These are phyloP conservation scores for Schizosaccharomyces pombe DNA, from an alignment of 805 yeast genomes.

Conservation along the genomic window DNA sequence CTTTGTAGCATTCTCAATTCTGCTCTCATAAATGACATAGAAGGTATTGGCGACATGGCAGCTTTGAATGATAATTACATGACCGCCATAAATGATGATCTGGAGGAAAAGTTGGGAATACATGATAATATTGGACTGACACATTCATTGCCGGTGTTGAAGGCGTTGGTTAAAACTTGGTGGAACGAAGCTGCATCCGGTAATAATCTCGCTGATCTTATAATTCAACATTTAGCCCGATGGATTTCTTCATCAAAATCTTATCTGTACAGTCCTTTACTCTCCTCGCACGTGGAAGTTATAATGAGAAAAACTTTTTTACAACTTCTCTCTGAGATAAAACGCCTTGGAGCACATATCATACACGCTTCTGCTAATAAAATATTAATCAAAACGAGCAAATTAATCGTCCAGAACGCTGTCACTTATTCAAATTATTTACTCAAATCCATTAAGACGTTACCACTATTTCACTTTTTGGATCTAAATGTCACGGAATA, in stretches of 20 bases:
- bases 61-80: constrained; percentile 19
- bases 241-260: constrained; percentile 74
- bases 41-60: constrained; percentile 47
- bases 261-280: constrained; percentile 45
- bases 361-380: constrained; percentile 63
- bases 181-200: constrained; percentile 70
- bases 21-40: constrained; percentile 62
- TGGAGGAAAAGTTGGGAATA: constrained; percentile 5
- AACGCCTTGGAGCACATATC: constrained; percentile 51
- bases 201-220: constrained; percentile 50
- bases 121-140: constrained; percentile 14
- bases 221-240: constrained; percentile 55
- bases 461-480: constrained; percentile 59
- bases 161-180: constrained; percentile 64
- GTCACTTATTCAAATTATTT: constrained; percentile 77
- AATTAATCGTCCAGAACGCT: constrained; percentile 60
- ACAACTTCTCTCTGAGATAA: constrained; percentile 61
- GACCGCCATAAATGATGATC: constrained; percentile 9
- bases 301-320: constrained; percentile 59
- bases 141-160: constrained; percentile 44
- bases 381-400: constrained; percentile 47
- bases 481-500: constrained; percentile 51
- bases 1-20: constrained; percentile 75
- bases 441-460: constrained; percentile 50
- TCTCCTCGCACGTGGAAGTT: constrained; percentile 73